Percentiles rank a stretch among this genome's conserved stretches.
Conservation (phyloP, 208 protist genomes). For the Trypanosoma mega region DNA sequence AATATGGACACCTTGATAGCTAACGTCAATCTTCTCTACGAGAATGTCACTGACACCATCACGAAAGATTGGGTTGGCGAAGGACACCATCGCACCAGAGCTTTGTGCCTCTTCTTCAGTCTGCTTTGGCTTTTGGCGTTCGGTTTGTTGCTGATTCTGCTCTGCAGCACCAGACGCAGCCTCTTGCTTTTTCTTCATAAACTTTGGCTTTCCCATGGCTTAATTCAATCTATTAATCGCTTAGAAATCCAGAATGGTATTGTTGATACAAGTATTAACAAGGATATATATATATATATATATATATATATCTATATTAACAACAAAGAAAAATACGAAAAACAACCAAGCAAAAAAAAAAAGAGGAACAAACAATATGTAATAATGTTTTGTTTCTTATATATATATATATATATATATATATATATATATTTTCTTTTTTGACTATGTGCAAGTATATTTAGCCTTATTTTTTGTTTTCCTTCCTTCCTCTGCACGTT, state of each 20-base stretch:
- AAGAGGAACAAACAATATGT: slow-evolving; percentile 13
- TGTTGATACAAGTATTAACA: slow-evolving; percentile 9
- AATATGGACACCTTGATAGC: slow-evolving; percentile 81
- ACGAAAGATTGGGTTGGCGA: slow-evolving; percentile 79
- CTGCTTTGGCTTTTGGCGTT: neutral
- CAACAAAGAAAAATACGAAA: slow-evolving; percentile 22
- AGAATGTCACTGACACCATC: slow-evolving; percentile 86
- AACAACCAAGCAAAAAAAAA: slow-evolving; percentile 11
- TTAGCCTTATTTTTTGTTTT: neutral
- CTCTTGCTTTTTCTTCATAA: slow-evolving; percentile 82
- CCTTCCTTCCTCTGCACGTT: too few species aligned
- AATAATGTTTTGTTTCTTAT: neutral
- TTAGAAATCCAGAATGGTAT: neutral
- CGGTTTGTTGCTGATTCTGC: slow-evolving; percentile 16
- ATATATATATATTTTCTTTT: too few species aligned
- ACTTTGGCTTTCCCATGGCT: slow-evolving; percentile 82
- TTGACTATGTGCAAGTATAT: too few species aligned
- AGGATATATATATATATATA: neutral
- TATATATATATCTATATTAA: slow-evolving; percentile 1
- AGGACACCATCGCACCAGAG: slow-evolving; percentile 85
- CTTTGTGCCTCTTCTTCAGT: slow-evolving; percentile 26
- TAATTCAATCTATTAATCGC: too few species aligned
- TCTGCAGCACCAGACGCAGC: slow-evolving; percentile 31
- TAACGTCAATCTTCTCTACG: slow-evolving; percentile 88
- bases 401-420: too few species aligned